These are phyloP conservation scores for Centella asiatica DNA, from an alignment of 129 eudicot species.

Conservation along the genomic window DNA sequence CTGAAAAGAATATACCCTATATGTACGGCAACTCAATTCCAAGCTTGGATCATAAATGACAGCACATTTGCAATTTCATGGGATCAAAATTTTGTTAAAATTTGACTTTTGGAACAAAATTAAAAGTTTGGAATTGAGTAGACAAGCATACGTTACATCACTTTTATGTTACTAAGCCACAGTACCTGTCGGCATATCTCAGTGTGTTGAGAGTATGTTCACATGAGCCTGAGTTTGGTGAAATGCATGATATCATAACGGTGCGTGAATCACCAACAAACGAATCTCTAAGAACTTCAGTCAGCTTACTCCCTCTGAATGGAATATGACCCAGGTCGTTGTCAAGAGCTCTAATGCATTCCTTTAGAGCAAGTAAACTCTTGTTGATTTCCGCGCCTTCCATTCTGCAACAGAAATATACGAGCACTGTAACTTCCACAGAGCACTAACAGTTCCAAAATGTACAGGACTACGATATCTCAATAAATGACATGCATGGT, in stretches of 20 bases:
- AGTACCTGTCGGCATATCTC: conserved; percentile 70
- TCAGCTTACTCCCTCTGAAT: conserved; percentile 70
- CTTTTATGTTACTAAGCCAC: neutral
- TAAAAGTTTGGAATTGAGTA: conserved; percentile 1
- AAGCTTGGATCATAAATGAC: too few relatives aligned
- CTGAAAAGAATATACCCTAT: neutral
- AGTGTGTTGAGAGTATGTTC: conserved; percentile 69
- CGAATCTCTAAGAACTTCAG: conserved; percentile 74
- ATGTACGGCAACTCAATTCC: too few relatives aligned
- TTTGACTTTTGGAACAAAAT: too few relatives aligned
- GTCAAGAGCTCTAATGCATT: conserved; percentile 78
- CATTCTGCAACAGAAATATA: conserved; percentile 37
- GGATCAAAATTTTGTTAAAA: too few relatives aligned
- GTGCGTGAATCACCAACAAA: conserved; percentile 71
- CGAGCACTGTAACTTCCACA: neutral
- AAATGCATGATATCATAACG: conserved; percentile 77
- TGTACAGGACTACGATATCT: neutral
- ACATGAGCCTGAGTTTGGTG: conserved; percentile 70
- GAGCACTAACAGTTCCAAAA: neutral
- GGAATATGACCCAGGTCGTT: conserved; percentile 75
- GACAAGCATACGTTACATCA: neutral
- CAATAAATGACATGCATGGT: neutral
- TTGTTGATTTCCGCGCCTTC: conserved; percentile 83
- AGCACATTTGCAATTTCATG: too few relatives aligned
- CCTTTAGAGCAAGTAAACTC: conserved; percentile 78